Evolutionary conservation across 2,329 filamentous ascomycete species (phyloP), one percentile per base, ranked within the genome.

Genomic region (Aspergillus pseudotamarii): DNA sequence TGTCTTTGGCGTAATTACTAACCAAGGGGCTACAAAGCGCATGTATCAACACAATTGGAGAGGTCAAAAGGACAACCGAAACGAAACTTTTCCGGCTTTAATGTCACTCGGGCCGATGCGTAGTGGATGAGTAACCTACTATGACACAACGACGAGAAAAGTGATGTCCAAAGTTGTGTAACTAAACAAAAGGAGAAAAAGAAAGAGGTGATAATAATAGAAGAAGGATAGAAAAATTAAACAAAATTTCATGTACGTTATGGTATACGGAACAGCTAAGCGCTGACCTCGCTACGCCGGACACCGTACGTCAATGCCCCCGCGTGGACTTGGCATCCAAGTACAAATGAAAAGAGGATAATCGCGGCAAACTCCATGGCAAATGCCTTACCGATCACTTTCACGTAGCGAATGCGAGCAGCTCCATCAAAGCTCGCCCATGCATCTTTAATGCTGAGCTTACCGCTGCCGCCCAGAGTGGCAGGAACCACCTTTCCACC

Each of bases 341-440:
- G 26, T 30, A 88, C 67, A 19, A 83, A 74, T 3, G 74, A 72
- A 59, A 88, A 80, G 38, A 87, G 58, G 5, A 86, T 32, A 28
- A 80, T 73, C 16, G 85, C 69, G 2, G 78, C 83, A 16, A 86
- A 59, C 53, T 83, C 76, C 63, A 92, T 83, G 41, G 82, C 75
- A 66, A 88, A 82, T 69, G 89, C 83, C 86, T 96, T 96, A 79
- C 84, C 80, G 71, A 93, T 90, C 34, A 95, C 84, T 79, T 90
- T 89, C 72, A 93, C 78, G 57, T 96, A 84, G 60, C 93, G 88
- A 68, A 88, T 82, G 77, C 92, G 90, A 53, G 91, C 88, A 64
- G 87, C 82, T 76, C 86, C 86, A 75, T 89, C 87, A 77, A 96
- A 94, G 45, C 88, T 91, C 69, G 83, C 85, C 91, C 93, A 94